A percentile compares a stretch with the other conserved stretches of the same genome.
Conservation (phyloP, 2,329 filamentous ascomycete genomes). For the Paecilomyces niveus region DNA sequence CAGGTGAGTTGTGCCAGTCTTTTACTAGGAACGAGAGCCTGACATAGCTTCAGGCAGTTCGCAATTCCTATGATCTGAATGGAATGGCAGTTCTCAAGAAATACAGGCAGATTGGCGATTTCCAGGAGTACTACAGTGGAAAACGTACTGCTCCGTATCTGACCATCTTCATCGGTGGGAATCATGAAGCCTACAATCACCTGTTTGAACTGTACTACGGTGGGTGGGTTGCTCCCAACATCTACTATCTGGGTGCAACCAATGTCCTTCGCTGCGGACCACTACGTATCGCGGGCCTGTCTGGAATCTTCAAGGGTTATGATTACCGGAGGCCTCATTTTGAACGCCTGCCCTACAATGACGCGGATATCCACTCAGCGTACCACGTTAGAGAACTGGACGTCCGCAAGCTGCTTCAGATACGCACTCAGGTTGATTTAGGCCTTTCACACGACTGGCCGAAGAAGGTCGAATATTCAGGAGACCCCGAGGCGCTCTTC, state of each 20-base stretch:
- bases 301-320: slow-evolving; percentile 89
- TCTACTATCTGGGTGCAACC: slow-evolving; percentile 92
- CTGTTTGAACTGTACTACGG: slow-evolving; percentile 92
- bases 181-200: slow-evolving; percentile 89
- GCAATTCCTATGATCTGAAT: slow-evolving; percentile 79
- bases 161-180: slow-evolving; percentile 88
- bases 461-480: slow-evolving; percentile 69
- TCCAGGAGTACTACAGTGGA: slow-evolving; percentile 89
- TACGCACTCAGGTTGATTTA: slow-evolving; percentile 83
- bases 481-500: slow-evolving; percentile 63
- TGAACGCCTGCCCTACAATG: slow-evolving; percentile 78
- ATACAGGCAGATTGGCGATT: slow-evolving; percentile 83
- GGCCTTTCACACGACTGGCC: slow-evolving; percentile 97
- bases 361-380: slow-evolving; percentile 68
- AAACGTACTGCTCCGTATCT: slow-evolving; percentile 70
- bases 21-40: not conserved
- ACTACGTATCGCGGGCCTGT: slow-evolving; percentile 79
- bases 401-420: slow-evolving; percentile 76
- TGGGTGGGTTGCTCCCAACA: slow-evolving; percentile 93
- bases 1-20: slow-evolving; percentile 49
- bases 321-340: slow-evolving; percentile 78
- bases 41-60: slow-evolving; percentile 56
- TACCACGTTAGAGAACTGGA: slow-evolving; percentile 90
- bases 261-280: slow-evolving; percentile 80
- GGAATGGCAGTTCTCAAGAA: slow-evolving; percentile 86